Evolutionary conservation across 768 basidiomycete species (phyloP), one percentile per base, ranked within the genome.

Genomic region (Suillus bovinus): DNA sequence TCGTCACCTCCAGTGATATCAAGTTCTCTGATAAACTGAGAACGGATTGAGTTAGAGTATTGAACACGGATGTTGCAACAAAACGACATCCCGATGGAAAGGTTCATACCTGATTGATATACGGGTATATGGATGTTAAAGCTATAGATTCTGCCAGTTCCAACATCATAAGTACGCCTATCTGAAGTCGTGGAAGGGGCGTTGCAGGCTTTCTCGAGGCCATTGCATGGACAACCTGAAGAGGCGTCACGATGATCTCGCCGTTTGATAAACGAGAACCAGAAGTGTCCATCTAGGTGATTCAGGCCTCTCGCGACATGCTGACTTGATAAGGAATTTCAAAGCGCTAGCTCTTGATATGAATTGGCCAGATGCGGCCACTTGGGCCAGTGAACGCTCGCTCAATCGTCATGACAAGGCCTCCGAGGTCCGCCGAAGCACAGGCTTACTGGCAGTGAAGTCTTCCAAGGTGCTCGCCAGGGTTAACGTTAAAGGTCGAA

Each of bases 1-100:
- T 85, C 81, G 62, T 89, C 85, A 29, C 87, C 87, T 27, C 83
- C 83, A 5, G 85, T 87, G 33, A 89, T 77, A 44, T 81, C 85
- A n/a, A 87, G 75, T 65, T 86, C 86, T 29, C 81, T 77, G 38
- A 89, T 79, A 22, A 89, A 79, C 87, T 89, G 60, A 49, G 27
- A 29, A 50, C 8, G 29, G 27, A 17, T 50, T 50, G 3, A 49
- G 47, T 29, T 1, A 49, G 27, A 17, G 8, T 50, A 50, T 50
- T 10, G 27, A 50, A 17, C 16, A 29, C 16, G 27, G 27, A 20
- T 4, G 9, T 47, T 49, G 27, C 27, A 29, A 9, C 8, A 29
- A 49, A 29, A 47, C 24, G 46, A 1, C 22, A 24, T 49, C 14
- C 2, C 8, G 17, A 27, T 49, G 47, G 17, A 49, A 27, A 46